Base-by-base conservation (phyloP, 768 basidiomycete genomes). In the Strobilomyces dryophilus region DNA sequence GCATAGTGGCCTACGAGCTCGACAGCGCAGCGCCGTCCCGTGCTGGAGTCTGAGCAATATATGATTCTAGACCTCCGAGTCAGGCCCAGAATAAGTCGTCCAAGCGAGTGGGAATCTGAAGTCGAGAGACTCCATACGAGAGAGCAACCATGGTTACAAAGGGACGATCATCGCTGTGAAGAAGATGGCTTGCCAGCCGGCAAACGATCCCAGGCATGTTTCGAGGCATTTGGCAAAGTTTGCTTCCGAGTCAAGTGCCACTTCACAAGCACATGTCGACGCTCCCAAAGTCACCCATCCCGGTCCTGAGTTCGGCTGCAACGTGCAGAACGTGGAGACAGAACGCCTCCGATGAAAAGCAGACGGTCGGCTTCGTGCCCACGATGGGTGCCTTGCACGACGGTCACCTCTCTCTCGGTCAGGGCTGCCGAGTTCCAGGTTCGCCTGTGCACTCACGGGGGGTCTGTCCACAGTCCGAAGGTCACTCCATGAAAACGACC, bases 361-460 rank as follows among this genome's bases (percentile, higher is more conserved):
- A 84, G 64, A 78, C 82, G 1, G 92, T 99, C 6, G 97, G 97
- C 1, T 91, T 89, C 53, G 93, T 99, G n/a, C 82, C 97, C 1
- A 99, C 97, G 11, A 98, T 98, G 95, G 95, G 95, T 20, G 95
- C 95, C 2, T 72, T 99, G 40, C 97, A 99, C 66, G 84, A 88
- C 9, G 97, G 97, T 1, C 97, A 98, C 68, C 75, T 98, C 40
- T 82, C 89, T 49, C 84, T 99, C 34, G 90, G 95, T 97, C 60
- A 57, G 84, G n/a, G 56, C 27, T 63, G n/a, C 48, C 12, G 5
- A 34, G 27, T n/a, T 46, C 47, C 9, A 20, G 6, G 2, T 37
- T 37, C 34, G 17, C 18, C 37, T 32, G n/a, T 34, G 24, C 17
- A 46, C 50, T 51, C 52, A 55, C 43, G 43, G 46, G 27, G 44